A percentile compares a stretch with the other conserved stretches of the same genome.
These are phyloP conservation scores for Galerina sulciceps DNA, from an alignment of 768 basidiomycete genomes.

Conservation along the genomic window DNA sequence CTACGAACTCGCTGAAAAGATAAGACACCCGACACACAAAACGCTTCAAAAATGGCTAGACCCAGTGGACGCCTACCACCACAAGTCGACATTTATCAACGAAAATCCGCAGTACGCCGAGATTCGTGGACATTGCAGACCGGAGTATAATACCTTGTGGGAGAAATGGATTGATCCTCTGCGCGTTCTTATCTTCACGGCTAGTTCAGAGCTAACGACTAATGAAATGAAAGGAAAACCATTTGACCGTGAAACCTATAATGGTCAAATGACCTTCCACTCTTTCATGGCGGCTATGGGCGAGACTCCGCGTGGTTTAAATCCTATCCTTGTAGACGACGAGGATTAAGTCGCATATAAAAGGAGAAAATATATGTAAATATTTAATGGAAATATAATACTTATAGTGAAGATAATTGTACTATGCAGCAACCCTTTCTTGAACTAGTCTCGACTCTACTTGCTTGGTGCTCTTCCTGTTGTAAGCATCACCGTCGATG, in stretches of 20 bases:
- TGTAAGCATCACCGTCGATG: too few species aligned
- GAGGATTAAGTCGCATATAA: too few species aligned
- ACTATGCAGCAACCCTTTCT: too few species aligned
- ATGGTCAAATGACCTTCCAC: conserved; percentile 20
- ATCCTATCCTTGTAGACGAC: too few species aligned
- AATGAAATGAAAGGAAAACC: too few species aligned
- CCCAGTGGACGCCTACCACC: neutral
- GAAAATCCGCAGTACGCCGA: too few species aligned
- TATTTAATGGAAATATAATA: too few species aligned
- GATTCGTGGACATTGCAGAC: too few species aligned
- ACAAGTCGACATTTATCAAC: neutral
- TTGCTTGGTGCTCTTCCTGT: too few species aligned
- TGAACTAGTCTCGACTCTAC: too few species aligned
- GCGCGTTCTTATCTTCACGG: neutral
- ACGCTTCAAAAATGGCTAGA: neutral
- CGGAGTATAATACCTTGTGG: neutral
- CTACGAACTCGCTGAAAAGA: conserved; percentile 1
- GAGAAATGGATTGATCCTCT: conserved; percentile 19
- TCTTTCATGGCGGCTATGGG: conserved; percentile 22
- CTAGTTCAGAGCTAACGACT: neutral
- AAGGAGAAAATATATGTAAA: too few species aligned
- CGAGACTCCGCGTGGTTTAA: conserved; percentile 3
- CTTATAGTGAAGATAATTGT: too few species aligned
- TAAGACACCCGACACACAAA: neutral
- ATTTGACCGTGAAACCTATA: conserved; percentile 8